These are phyloP conservation scores for Rhodotorula sphaerocarpa DNA, from an alignment of 768 basidiomycete species.

Conservation along the genomic window DNA sequence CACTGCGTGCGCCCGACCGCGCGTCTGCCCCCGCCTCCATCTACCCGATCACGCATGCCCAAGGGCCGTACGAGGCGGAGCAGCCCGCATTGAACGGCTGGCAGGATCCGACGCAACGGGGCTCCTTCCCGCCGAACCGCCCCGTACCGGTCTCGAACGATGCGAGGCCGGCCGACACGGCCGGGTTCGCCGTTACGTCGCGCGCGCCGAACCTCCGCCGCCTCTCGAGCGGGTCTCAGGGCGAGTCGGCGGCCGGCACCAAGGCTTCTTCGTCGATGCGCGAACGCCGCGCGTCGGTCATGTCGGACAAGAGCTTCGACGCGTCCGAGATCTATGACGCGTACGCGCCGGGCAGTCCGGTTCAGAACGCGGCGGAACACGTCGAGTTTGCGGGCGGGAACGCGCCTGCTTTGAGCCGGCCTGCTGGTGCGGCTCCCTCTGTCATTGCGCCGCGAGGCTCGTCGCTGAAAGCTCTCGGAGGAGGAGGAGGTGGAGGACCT, in stretches of 20 bases:
- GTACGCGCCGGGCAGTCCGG: neutral
- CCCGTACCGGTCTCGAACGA: slow-evolving; percentile 1
- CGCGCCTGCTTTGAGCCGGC: neutral
- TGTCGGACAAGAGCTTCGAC: slow-evolving; percentile 20
- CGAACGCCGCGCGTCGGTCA: slow-evolving; percentile 2
- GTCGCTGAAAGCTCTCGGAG: neutral
- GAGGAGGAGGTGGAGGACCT: neutral
- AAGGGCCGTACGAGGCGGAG: neutral
- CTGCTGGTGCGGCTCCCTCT: neutral
- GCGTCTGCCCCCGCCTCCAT: slow-evolving; percentile 20
- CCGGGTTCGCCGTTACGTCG: slow-evolving; percentile 20
- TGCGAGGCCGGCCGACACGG: neutral
- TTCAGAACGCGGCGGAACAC: neutral
- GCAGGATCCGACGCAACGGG: slow-evolving; percentile 4
- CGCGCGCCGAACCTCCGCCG: neutral
- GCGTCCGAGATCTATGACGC: slow-evolving; percentile 28
- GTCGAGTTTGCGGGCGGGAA: neutral
- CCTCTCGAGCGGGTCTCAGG: neutral
- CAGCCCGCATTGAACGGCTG: neutral
- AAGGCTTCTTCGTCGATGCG: neutral
- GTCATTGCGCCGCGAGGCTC: slow-evolving; percentile 7
- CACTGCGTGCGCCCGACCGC: slow-evolving; percentile 1
- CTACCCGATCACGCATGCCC: neutral
- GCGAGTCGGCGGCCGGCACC: neutral
- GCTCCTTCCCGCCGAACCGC: slow-evolving; percentile 10